Conservation (phyloP, 345 rosid species). For the Gossypium sturtianum region DNA sequence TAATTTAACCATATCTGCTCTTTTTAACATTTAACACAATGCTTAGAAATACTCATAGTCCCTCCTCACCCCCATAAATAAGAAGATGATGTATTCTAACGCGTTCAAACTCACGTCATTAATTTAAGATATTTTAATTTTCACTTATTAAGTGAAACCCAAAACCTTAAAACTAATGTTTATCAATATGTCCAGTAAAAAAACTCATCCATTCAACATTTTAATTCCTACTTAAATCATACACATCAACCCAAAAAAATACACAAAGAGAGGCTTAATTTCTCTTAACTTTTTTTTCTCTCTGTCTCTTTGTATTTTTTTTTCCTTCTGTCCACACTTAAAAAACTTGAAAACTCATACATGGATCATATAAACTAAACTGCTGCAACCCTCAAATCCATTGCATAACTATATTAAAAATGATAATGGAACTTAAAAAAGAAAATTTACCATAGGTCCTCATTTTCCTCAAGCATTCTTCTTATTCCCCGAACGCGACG, state of each 20-base stretch:
- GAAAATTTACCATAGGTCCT: slow-evolving; percentile 2
- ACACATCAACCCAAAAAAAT: slow-evolving; percentile 1
- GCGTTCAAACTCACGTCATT: too few species aligned
- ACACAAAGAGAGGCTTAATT: neutral
- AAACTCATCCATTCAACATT: slow-evolving; percentile 15
- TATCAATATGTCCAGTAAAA: neutral
- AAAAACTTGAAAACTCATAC: neutral
- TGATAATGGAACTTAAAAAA: neutral
- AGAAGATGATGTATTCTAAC: too few species aligned
- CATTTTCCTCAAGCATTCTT: slow-evolving; percentile 47
- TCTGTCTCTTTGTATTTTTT: neutral
- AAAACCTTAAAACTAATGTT: too few species aligned
- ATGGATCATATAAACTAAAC: slow-evolving; percentile 2
- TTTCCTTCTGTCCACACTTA: neutral
- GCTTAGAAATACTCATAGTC: too few species aligned
- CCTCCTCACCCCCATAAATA: too few species aligned
- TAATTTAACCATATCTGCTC: too few species aligned
- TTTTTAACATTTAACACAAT: too few species aligned
- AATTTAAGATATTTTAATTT: too few species aligned
- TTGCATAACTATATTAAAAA: slow-evolving; percentile 5
- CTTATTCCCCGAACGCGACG: slow-evolving; percentile 61
- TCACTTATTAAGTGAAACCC: too few species aligned
- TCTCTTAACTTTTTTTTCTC: neutral
- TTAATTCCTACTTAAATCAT: slow-evolving; percentile 4
- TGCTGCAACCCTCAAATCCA: slow-evolving; percentile 7